Percentiles rank a stretch among this genome's conserved stretches.
Evolutionary conservation across 257 asterid species (phyloP).

Genomic region (Pogostemon cablin): DNA sequence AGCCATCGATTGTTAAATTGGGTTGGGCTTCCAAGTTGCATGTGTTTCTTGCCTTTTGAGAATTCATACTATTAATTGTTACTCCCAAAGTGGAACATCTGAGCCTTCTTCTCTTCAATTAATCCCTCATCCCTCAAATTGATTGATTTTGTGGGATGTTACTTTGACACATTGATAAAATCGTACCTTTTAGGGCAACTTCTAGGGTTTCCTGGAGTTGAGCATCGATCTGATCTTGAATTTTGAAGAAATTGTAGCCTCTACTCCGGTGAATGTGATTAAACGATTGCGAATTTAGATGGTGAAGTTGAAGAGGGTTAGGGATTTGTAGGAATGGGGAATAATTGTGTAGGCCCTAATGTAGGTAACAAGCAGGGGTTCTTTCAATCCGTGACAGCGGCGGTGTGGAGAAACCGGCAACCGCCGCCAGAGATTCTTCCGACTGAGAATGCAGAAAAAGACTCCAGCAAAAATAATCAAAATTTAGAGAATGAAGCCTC

Average conservation of each 20-base stretch:
- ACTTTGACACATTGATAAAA: slow-evolving; percentile 14
- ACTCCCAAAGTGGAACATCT: not conserved
- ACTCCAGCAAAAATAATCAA: slow-evolving; percentile 27
- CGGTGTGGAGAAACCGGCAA: slow-evolving; percentile 56
- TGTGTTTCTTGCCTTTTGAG: not conserved
- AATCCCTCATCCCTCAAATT: slow-evolving; percentile 6
- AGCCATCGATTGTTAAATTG: slow-evolving; percentile 15
- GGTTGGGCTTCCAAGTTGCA: slow-evolving; percentile 7
- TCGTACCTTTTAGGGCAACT: not conserved
- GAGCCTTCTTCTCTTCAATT: slow-evolving; percentile 16
- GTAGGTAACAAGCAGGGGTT: slow-evolving; percentile 55
- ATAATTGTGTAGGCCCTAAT: slow-evolving; percentile 60
- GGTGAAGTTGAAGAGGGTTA: slow-evolving; percentile 40
- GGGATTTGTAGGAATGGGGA: slow-evolving; percentile 57
- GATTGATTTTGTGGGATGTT: slow-evolving; percentile 14
- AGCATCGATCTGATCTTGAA: slow-evolving; percentile 23
- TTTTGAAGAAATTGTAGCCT: slow-evolving; percentile 1
- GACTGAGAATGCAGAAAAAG: slow-evolving; percentile 41
- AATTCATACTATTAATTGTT: slow-evolving; percentile 1
- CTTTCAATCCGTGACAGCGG: slow-evolving; percentile 59
- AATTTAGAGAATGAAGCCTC: slow-evolving; percentile 30
- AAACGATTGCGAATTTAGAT: slow-evolving; percentile 10
- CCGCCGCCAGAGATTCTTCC: slow-evolving; percentile 42
- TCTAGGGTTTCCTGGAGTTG: slow-evolving; percentile 25
- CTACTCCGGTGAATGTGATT: slow-evolving; percentile 37